Percentiles rank a stretch among this genome's conserved stretches.
Conservation (phyloP, 305 asterid species). For the Fraxinus paxiana region DNA sequence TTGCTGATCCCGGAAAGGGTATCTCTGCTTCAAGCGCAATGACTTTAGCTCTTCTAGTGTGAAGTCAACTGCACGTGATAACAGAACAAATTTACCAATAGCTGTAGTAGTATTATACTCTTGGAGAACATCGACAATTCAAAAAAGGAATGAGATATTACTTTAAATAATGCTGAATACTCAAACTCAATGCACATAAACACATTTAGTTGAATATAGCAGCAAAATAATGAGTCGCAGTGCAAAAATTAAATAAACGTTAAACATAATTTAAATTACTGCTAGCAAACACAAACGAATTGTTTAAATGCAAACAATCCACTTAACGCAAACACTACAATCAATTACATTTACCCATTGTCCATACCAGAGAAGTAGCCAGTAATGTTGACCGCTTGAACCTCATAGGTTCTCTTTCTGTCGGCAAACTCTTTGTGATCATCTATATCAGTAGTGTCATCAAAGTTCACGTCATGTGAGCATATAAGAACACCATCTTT, state of each 20-base stretch:
- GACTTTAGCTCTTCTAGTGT: conserved; percentile 68
- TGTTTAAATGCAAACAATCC: neutral
- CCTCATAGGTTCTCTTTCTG: conserved; percentile 71
- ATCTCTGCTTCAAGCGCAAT: conserved; percentile 67
- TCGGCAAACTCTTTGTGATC: conserved; percentile 55
- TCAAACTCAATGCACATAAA: neutral
- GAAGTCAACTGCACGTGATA: conserved; percentile 59
- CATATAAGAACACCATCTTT: conserved; percentile 84
- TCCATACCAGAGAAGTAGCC: conserved; percentile 67
- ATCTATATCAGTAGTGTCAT: conserved; percentile 66
- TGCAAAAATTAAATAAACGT: neutral
- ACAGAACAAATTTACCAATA: conserved; percentile 10
- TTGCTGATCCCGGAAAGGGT: conserved; percentile 61
- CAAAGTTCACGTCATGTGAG: conserved; percentile 71
- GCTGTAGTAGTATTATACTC: neutral
- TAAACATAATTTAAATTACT: neutral
- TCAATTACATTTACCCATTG: conserved; percentile 3
- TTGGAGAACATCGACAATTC: neutral
- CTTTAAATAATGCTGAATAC: neutral
- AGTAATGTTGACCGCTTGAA: conserved; percentile 60
- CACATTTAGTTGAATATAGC: neutral
- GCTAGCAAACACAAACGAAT: neutral
- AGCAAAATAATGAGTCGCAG: neutral
- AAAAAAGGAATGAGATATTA: neutral
- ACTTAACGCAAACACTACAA: neutral